Percentiles rank a stretch among this genome's conserved stretches.
Conservation (phyloP, 768 basidiomycete genomes). For the Cubamyces lactineus region DNA sequence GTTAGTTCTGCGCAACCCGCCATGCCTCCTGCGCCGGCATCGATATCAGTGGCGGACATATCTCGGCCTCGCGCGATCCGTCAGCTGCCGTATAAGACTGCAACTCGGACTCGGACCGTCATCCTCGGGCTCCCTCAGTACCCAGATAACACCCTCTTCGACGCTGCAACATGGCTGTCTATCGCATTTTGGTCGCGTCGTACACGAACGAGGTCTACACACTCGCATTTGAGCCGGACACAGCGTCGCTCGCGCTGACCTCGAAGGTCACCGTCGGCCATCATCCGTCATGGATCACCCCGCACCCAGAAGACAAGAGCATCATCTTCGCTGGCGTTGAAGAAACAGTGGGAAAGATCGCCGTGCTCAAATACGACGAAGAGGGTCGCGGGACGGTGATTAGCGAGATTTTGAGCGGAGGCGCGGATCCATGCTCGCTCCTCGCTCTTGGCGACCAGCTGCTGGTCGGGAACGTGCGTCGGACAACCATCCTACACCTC, state of each 20-base stretch:
- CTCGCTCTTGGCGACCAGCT: conserved; percentile 59
- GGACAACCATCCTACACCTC: neutral
- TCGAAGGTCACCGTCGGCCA: conserved; percentile 55
- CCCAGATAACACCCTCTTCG: conserved; percentile 15
- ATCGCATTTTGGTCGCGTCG: conserved; percentile 62
- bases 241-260: conserved; percentile 47
- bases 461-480: conserved; percentile 73
- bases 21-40: conserved; percentile 10
- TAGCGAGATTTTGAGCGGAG: conserved; percentile 54
- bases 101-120: neutral
- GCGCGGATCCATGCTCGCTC: conserved; percentile 66
- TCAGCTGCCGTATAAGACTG: conserved; percentile 16
- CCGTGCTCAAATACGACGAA: conserved; percentile 60
- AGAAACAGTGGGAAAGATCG: conserved; percentile 63
- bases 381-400: conserved; percentile 56
- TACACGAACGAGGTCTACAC: conserved; percentile 66
- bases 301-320: conserved; percentile 56
- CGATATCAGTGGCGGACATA: conserved; percentile 27
- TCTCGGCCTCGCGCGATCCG: conserved; percentile 19
- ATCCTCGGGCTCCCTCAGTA: neutral
- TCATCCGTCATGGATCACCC: conserved; percentile 79
- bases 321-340: conserved; percentile 71
- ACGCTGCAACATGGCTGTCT: conserved; percentile 26
- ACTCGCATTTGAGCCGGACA: conserved; percentile 60
- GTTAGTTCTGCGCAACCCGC: neutral